Percentiles rank a stretch among this genome's conserved stretches.
These are phyloP conservation scores for Pochonia chlamydosporia DNA, from an alignment of 2,329 filamentous ascomycete genomes.

Conservation along the genomic window DNA sequence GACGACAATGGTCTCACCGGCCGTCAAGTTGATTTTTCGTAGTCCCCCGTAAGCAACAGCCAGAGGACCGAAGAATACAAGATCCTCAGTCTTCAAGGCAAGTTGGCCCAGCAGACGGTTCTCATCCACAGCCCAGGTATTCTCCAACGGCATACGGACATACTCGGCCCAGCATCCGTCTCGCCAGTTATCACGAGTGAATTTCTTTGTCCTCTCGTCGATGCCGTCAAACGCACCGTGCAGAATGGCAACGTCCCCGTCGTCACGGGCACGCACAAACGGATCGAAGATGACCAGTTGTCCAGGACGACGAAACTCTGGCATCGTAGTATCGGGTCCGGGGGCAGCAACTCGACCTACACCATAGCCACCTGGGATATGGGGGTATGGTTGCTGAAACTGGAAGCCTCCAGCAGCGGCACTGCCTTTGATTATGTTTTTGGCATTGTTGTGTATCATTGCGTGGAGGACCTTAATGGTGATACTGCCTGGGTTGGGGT, in stretches of 20 bases:
- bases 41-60: constrained; percentile 40
- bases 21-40: constrained; percentile 32
- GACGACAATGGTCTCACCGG: constrained; percentile 44
- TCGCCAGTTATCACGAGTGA: constrained; percentile 23
- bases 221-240: constrained; percentile 22
- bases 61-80: constrained; percentile 28
- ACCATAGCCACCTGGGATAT: constrained; percentile 26
- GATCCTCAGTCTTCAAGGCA: constrained; percentile 33
- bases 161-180: constrained; percentile 25
- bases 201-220: constrained; percentile 17
- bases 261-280: constrained; percentile 24
- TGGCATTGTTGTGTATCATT: not conserved
- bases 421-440: not conserved
- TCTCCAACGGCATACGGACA: constrained; percentile 27
- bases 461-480: not conserved
- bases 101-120: constrained; percentile 19
- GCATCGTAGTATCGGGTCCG: constrained; percentile 25
- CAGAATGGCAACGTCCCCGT: constrained; percentile 22
- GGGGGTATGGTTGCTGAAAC: constrained; percentile 20
- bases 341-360: constrained; percentile 29
- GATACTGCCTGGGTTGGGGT: not conserved
- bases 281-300: constrained; percentile 28
- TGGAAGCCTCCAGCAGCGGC: not conserved
- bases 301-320: constrained; percentile 13
- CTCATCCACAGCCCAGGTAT: constrained; percentile 25